Base-by-base conservation (phyloP, 768 basidiomycete species). In the Paxillus rubicundulus region DNA sequence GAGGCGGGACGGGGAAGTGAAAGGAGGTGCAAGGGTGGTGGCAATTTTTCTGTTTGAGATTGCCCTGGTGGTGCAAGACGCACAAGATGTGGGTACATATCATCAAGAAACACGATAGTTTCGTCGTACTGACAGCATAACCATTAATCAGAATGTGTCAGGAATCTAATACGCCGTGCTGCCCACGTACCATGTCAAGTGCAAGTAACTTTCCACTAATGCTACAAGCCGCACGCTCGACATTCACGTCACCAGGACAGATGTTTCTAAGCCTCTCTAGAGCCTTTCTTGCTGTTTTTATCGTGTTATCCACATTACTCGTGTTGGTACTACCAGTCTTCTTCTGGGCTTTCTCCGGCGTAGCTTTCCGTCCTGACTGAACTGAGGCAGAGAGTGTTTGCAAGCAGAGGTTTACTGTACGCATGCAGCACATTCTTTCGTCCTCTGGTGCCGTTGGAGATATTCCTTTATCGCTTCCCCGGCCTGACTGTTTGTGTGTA, bases 201-300 rank as follows among this genome's bases (percentile, higher is more conserved):
- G 76, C 60, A 21, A 89, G 73, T 2, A 92, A 67, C 65, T 89
- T 90, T 8, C 81, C 85, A 6, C 83, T 62, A 5, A 91, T 69
- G 52, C 84, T 84, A 45, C 77, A 77, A 1, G 86, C 89, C 2
- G 87, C 88, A 34, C 85, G 77, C 68, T 92, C 91, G 5, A 90
- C 76, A 56, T 91, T 85, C 9, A 87, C 14, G 56, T 80, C 78
- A 3, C 71, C 73, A 0, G 77, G 70, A 41, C 67, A 70, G 17
- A 79, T 47, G 30, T 61, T 62, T 45, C 89, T 72, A 39, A 92
- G 69, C 3, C 66, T 57, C 1, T 52, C 53, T 8, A 92, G 64
- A 47, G 80, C 74, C 46, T 71, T 73, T 14, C 72, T 63, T 0
- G 80, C 80, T 16, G 74, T 34, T 30, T 30, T 50, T 16, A 50